Base-by-base conservation (phyloP, 352 stramenopile genomes). In the Pythium diclinum region DNA sequence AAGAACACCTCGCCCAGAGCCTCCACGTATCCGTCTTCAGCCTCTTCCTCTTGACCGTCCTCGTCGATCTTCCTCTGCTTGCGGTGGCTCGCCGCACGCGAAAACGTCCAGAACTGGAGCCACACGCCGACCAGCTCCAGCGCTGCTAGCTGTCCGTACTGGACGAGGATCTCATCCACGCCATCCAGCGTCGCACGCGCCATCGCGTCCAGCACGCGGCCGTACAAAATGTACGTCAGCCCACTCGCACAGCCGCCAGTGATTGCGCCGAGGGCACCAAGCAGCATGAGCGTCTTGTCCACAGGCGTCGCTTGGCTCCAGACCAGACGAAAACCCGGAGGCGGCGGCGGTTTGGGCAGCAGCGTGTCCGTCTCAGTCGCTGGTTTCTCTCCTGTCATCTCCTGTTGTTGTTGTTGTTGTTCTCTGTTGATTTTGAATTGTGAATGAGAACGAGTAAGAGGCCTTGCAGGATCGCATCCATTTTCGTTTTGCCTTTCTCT, bases 71-170 rank as follows among this genome's bases (percentile, higher is more conserved):
- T 28, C 7, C 21, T 33, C 8, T 48, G 14, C 32, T 33, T n/a
- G 32, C 19, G 19, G 32, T 49, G 54, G 36, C 14, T 32, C 3
- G 30, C 56, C 11, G n/a, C 56, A 32, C 42, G 56, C n/a, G 56
- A 63, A 42, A 42, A 63, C 40, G 44, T 28, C 32, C 32, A 44
- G 40, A 55, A 66, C 51, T 59, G 51, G 16, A 66, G 14, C 49
- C 59, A 66, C 49, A 53, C 52, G 6, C 17, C 59, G 14, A 66
- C 3, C 23, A 53, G 21, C 16, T 66, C 49, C 13, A 36, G 16
- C 5, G 19, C 25, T 16, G 40, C 19, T 3, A 66, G 36, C 17
- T 30, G 28, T 6, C 33, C 36, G 19, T 60, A 59, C 16, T 25
- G 11, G 9, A 16, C 11, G 1, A 66, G 48, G 10, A 57, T 46